Base-by-base conservation (phyloP, 768 basidiomycete species). In the Kwoniella europaea region DNA sequence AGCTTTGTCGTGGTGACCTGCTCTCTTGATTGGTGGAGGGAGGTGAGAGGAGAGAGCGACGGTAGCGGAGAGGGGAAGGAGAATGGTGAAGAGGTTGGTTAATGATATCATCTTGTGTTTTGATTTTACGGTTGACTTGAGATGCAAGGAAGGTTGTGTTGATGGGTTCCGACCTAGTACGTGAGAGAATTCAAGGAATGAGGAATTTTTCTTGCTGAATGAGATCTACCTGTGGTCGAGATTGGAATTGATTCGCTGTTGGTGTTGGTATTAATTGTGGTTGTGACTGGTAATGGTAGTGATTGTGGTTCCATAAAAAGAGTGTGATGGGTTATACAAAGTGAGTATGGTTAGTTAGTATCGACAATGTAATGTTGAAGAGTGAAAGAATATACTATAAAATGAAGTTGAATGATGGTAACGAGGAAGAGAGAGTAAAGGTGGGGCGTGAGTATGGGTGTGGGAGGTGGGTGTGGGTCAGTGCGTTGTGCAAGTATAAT, bases 1-100 rank as follows among this genome's bases (percentile, higher is more conserved):
- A 10, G 68, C 68, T 20, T 57, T 55, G 16, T 65, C 63, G 57
- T 70, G 68, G 20, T 44, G 54, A 12, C 54, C 55, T 20, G 60
- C 50, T 60, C 62, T 54, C 56, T 62, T 63, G 12, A 64, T 61
- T 64, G 68, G 68, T 63, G 68, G 68, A 20, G 68, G 68, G 10
- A 64, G 41, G 35, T 72, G 71, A 27, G 60, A 62, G 53, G 69
- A 64, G 20, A 43, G 24, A 57, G 50, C 44, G 66, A 65, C 10
- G 1, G 69, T 46, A 6, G 46, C 46, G 12, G 18, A 13, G 46
- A 72, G 53, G 56, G 61, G 55, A 20, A 66, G 63, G 16, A 64
- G 22, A 46, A 72, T 60, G 53, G 46, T 68, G 62, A 57, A n/a
- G 9, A 71, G 60, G 58, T 24, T 43, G 24, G 59, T 57, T 24